Conservation (phyloP, 495 filamentous ascomycete species). For the Thermochaetoides thermophila region DNA sequence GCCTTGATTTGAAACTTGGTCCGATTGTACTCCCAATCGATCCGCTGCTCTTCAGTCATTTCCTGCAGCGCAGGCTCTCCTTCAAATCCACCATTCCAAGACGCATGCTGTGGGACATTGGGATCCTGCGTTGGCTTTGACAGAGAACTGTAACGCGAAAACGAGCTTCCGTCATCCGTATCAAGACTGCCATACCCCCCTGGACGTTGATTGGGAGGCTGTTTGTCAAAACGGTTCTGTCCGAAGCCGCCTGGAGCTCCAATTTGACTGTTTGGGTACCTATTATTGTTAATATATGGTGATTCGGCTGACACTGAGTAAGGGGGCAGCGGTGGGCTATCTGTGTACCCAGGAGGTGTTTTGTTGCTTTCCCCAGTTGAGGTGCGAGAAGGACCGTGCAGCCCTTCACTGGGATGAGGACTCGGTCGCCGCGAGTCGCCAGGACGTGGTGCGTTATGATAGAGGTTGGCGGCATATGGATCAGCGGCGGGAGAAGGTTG, state of each 20-base stretch:
- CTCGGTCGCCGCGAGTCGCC: conserved; percentile 13
- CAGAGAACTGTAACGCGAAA: conserved; percentile 46
- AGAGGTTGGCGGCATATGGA: no score
- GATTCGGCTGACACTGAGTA: not conserved
- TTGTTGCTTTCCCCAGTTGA: not conserved
- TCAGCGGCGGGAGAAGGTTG: conserved; percentile 39
- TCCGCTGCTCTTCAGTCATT: conserved; percentile 48
- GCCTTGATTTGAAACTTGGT: conserved; percentile 62
- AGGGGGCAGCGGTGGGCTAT: not conserved
- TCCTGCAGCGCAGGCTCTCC: no score
- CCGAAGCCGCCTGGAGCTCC: conserved; percentile 32
- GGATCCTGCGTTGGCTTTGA: no score
- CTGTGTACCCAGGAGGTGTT: not conserved
- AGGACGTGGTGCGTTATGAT: not conserved
- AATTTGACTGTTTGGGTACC: not conserved
- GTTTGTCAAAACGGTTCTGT: conserved; percentile 44
- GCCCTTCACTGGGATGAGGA: conserved; percentile 6
- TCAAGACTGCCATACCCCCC: conserved; percentile 67
- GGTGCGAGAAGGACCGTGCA: not conserved
- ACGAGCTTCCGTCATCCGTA: conserved; percentile 39
- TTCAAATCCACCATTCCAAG: no score
- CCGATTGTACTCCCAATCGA: conserved; percentile 25
- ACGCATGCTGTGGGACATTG: no score
- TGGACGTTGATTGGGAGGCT: conserved; percentile 22
- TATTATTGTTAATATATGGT: not conserved